phyloP scores from a whole-genome alignment of 305 asterid genomes.

The Plantago lanceolata region DNA sequence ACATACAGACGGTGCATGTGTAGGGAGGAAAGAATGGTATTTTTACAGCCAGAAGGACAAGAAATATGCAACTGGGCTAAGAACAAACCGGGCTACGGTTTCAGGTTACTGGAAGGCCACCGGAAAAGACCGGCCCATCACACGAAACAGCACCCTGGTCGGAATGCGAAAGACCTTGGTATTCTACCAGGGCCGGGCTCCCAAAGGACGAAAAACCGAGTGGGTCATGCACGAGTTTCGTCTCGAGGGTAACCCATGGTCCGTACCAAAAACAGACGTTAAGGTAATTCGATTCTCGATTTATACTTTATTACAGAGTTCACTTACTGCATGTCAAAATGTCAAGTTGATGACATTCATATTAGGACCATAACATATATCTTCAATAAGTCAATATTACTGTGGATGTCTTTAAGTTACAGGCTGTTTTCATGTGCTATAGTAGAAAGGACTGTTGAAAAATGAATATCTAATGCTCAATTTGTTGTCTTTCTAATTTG shows the following conservation, averaged over 20 bases:
- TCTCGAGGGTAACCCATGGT: slow-evolving; percentile 32
- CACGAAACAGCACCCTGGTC: slow-evolving; percentile 41
- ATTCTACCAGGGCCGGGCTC: slow-evolving; percentile 74
- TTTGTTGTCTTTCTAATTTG: slow-evolving; percentile 11
- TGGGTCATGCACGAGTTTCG: slow-evolving; percentile 85
- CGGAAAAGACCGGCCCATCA: slow-evolving; percentile 66
- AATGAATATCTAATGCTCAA: slow-evolving; percentile 20
- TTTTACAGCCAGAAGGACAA: slow-evolving; percentile 81
- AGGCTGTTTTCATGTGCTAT: slow-evolving; percentile 32
- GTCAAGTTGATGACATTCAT: slow-evolving; percentile 23
- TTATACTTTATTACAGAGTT: not conserved
- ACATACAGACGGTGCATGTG: slow-evolving; percentile 54
- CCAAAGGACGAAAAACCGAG: slow-evolving; percentile 60
- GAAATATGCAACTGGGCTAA: slow-evolving; percentile 78
- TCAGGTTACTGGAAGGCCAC: slow-evolving; percentile 97
- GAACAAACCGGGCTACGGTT: slow-evolving; percentile 78
- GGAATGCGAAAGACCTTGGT: slow-evolving; percentile 80
- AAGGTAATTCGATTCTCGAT: slow-evolving; percentile 27
- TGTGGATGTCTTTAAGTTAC: slow-evolving; percentile 32
- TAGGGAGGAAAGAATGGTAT: slow-evolving; percentile 81
- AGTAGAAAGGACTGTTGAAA: slow-evolving; percentile 30
- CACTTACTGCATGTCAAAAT: slow-evolving; percentile 20
- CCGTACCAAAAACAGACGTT: slow-evolving; percentile 26
- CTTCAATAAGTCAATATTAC: slow-evolving; percentile 26
- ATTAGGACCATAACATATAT: slow-evolving; percentile 5